Evolutionary conservation across 1,284 basidiomycete genomes (phyloP).

Genomic region (Rhizopogon parksii): DNA sequence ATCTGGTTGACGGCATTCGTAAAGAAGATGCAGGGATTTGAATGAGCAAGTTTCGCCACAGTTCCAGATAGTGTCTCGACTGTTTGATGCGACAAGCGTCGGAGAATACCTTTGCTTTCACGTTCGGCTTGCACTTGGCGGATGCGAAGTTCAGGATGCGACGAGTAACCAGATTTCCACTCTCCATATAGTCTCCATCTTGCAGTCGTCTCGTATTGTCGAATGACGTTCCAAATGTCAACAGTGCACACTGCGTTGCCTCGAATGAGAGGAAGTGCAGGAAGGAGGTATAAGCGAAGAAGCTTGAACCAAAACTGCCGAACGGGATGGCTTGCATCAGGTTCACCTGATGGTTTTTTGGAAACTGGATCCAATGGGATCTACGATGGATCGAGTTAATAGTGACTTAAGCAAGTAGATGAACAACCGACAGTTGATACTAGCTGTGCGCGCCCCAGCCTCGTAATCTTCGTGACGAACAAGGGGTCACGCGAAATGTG

Average conservation of each 20-base stretch:
- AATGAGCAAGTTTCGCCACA: slow-evolving; percentile 92
- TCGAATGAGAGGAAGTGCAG: slow-evolving; percentile 79
- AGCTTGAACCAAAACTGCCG: slow-evolving; percentile 77
- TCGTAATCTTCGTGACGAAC: slow-evolving; percentile 55
- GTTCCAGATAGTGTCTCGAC: slow-evolving; percentile 77
- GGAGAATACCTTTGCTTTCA: slow-evolving; percentile 75
- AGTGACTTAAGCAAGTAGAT: slow-evolving; percentile 18
- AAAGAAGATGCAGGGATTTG: slow-evolving; percentile 92
- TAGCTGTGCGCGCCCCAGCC: slow-evolving; percentile 49
- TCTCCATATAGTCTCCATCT: slow-evolving; percentile 94
- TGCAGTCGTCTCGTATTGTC: slow-evolving; percentile 68
- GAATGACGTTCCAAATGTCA: slow-evolving; percentile 84
- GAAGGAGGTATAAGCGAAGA: slow-evolving; percentile 77
- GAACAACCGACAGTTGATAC: slow-evolving; percentile 36
- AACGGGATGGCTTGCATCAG: slow-evolving; percentile 49
- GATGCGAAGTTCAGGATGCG: slow-evolving; percentile 68
- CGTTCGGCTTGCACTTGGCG: slow-evolving; percentile 67
- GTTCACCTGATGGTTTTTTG: slow-evolving; percentile 46
- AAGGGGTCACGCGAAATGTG: slow-evolving; percentile 68
- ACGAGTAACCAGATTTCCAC: slow-evolving; percentile 76
- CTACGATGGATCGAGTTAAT: slow-evolving; percentile 26
- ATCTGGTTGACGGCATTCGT: slow-evolving; percentile 87
- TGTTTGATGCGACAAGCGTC: slow-evolving; percentile 77
- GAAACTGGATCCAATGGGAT: slow-evolving; percentile 45
- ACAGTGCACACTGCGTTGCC: slow-evolving; percentile 82